Percentiles rank a stretch among this genome's conserved stretches.
These are phyloP conservation scores for Breynia disticha DNA, from an alignment of 441 rosid genomes.

Conservation along the genomic window DNA sequence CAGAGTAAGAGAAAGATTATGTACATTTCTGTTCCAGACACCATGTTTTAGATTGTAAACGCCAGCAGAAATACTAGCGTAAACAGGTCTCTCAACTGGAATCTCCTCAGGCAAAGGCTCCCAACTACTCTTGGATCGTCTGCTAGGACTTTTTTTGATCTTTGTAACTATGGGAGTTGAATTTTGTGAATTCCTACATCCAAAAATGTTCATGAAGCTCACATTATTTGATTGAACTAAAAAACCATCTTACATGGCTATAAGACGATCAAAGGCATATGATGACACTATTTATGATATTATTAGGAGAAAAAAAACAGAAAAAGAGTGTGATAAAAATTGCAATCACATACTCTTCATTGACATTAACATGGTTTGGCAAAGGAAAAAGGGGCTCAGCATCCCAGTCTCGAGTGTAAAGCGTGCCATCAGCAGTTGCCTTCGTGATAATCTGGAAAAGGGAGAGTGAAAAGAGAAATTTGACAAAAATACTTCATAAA, in stretches of 20 bases:
- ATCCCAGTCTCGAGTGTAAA: conserved; percentile 86
- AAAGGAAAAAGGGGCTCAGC: conserved; percentile 74
- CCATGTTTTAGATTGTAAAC: conserved; percentile 44
- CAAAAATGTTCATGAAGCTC: conserved; percentile 13
- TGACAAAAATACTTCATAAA: conserved; percentile 1
- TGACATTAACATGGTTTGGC: conserved; percentile 31
- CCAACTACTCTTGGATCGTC: conserved; percentile 93
- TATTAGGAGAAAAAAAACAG: background rate
- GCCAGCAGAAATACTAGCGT: conserved; percentile 28
- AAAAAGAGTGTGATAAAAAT: conserved; percentile 4
- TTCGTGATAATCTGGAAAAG: conserved; percentile 58
- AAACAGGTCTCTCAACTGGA: conserved; percentile 36
- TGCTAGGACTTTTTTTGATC: conserved; percentile 59
- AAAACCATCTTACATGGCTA: conserved; percentile 9
- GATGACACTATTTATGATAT: too few relatives aligned
- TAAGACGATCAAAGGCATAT: background rate
- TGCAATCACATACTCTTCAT: conserved; percentile 39
- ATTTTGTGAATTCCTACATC: conserved; percentile 33
- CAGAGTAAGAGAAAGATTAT: conserved; percentile 5
- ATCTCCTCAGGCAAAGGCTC: conserved; percentile 85
- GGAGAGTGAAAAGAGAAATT: background rate
- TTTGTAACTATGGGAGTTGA: conserved; percentile 32
- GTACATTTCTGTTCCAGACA: conserved; percentile 73
- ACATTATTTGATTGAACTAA: conserved; percentile 10
- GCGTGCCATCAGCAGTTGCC: conserved; percentile 70